phyloP scores from a whole-genome alignment of 495 filamentous ascomycete species.

The Aspergillus haitiensis region DNA sequence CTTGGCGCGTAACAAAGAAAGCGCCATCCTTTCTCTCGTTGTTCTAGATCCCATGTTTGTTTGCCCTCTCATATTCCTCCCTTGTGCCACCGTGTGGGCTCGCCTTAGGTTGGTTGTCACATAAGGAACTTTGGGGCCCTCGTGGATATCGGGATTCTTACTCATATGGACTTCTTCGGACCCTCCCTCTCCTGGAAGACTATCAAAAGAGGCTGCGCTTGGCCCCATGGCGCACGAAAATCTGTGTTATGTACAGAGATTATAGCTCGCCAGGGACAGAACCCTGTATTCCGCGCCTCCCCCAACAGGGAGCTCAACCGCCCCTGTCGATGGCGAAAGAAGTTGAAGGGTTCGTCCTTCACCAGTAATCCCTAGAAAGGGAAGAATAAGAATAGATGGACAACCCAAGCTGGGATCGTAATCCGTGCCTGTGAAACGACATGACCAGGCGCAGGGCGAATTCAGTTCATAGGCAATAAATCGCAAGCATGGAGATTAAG shows the following conservation, averaged over 20 bases:
- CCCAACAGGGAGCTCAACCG: conserved; percentile 3
- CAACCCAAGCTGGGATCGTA: conserved; percentile 34
- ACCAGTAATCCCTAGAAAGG: conserved; percentile 11
- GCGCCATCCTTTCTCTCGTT: conserved; percentile 31
- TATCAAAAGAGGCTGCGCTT: conserved; percentile 11
- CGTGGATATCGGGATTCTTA: conserved; percentile 18
- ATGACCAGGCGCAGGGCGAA: conserved; percentile 28
- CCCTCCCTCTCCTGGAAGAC: conserved; percentile 14
- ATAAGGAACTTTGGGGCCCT: conserved; percentile 25
- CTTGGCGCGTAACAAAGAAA: conserved; percentile 45
- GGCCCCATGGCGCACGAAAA: conserved; percentile 22
- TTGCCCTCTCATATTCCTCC: conserved; percentile 32
- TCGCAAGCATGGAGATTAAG: conserved; percentile 17
- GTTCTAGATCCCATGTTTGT: conserved; percentile 36
- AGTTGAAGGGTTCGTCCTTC: conserved; percentile 7
- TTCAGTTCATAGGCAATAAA: conserved; percentile 11
- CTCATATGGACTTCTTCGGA: conserved; percentile 17
- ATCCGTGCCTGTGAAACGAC: conserved; percentile 34
- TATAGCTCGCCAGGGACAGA: background rate
- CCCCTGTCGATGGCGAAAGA: conserved; percentile 7
- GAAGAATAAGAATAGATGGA: conserved; percentile 21
- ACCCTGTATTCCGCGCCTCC: background rate
- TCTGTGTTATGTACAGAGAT: conserved; percentile 11
- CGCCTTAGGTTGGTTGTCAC: conserved; percentile 36
- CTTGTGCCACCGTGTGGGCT: conserved; percentile 47